These are phyloP conservation scores for Amaranthus palmeri DNA, from an alignment of 148 eudicot species.

Conservation along the genomic window DNA sequence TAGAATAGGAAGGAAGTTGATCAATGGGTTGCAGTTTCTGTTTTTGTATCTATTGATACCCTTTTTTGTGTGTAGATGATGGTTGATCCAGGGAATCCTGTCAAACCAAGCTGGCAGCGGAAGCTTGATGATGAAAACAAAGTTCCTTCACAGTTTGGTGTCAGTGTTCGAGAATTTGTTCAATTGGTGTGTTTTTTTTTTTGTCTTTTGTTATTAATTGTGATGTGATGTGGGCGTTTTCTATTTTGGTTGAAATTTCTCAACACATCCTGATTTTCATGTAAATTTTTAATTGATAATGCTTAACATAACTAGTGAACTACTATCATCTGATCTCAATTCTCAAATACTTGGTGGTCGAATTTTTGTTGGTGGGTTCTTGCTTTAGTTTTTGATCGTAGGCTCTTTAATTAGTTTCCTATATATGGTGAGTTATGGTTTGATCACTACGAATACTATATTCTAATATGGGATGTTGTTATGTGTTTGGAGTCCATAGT, in stretches of 20 bases:
- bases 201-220: not conserved
- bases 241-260: not conserved
- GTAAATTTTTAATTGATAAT: no score
- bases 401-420: no score
- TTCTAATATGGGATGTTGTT: no score
- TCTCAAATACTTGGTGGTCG: not conserved
- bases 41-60: no score
- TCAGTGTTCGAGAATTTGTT: conserved; percentile 51
- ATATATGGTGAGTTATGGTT: no score
- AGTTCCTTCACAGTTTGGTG: conserved; percentile 46
- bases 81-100: conserved; percentile 65
- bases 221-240: not conserved
- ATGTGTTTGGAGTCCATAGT: no score
- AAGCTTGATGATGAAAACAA: conserved; percentile 49
- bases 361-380: not conserved
- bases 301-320: not conserved
- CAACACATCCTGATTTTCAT: not conserved
- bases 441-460: no score
- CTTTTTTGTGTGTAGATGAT: conserved; percentile 37
- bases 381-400: not conserved
- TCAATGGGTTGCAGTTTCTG: no score
- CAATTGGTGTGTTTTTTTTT: conserved; percentile 50
- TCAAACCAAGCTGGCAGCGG: conserved; percentile 73
- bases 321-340: not conserved
- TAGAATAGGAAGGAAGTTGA: no score